Evolutionary conservation across 192 early-diverging fungal genomes (phyloP), one percentile per base, ranked within the genome.

Genomic region (Linnemannia schmuckeri): DNA sequence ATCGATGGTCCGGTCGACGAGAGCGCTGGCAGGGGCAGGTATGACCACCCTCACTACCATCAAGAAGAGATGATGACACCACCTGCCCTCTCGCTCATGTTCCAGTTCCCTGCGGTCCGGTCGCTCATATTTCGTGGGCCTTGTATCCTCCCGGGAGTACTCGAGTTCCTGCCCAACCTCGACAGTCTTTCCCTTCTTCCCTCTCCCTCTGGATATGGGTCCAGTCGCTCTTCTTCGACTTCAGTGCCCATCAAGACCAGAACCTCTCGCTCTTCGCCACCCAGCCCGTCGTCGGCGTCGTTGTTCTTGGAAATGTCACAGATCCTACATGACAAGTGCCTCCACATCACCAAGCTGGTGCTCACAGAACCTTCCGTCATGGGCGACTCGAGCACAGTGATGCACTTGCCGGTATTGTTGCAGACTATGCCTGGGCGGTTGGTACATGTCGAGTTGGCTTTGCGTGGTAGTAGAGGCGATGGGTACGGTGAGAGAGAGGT

Each of bases 101-200:
- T 70, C 35, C 57, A 75, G 10, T 81, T 81, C 47, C 72, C 72
- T 9, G 75, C 80, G 7, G 57, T 81, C n/a, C 80, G 66, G 10
- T 75, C 80, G 15, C 46, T 81, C 30, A 75, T 70, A 66, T 75
- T 81, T 52, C 80, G 66, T 17, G 80, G 80, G 2, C 22, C 42
- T 12, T 27, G 41, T 33, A 44, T 81, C 61, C 9, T 75, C 17
- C 73, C 73, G 6, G 73, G 54, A 13, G 24, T 81, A 46, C 80
- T 81, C 17, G 66, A 74, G 9, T 75, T 44, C 38, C 74, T 81
- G 49, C 74, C 80, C 15, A 81, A 72, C 17, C 61, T 81, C 22
- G 80, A 81, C 24, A 81, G n/a, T 12, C 41, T 81, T 27, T 30
- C 52, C 78, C 24, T 57, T n/a, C n/a, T 24, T 2, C 24, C 42